Evolutionary conservation across 768 basidiomycete species (phyloP).

Genomic region (Lactarius pseudohatsudake): DNA sequence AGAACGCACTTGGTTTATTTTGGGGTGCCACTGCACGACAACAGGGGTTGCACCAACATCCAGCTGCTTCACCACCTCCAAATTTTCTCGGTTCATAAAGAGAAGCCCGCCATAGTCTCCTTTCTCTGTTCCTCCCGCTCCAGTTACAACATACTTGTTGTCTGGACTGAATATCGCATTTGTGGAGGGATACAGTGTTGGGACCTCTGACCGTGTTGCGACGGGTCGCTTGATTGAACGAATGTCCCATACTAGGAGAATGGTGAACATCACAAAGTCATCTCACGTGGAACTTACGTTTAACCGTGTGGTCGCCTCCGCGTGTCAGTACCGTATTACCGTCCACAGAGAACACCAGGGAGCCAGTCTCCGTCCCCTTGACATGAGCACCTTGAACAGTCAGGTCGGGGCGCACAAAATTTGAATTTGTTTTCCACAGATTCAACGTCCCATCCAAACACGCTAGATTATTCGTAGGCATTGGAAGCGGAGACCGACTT

Average conservation of each 20-base stretch:
- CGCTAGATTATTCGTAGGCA: slow-evolving; percentile 44
- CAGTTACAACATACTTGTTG: slow-evolving; percentile 85
- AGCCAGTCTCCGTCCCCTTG: slow-evolving; percentile 85
- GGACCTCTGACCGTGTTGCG: slow-evolving; percentile 57
- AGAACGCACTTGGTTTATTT: slow-evolving; percentile 87
- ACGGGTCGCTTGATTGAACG: slow-evolving; percentile 90
- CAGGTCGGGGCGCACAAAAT: slow-evolving; percentile 90
- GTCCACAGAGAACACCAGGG: slow-evolving; percentile 86
- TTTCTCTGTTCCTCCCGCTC: slow-evolving; percentile 65
- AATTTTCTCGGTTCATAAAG: slow-evolving; percentile 66
- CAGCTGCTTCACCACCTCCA: slow-evolving; percentile 67
- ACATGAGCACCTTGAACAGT: slow-evolving; percentile 83
- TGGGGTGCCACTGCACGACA: slow-evolving; percentile 91
- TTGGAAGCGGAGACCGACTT: not conserved
- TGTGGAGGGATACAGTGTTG: slow-evolving; percentile 86
- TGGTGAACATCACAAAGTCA: slow-evolving; percentile 1
- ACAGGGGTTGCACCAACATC: slow-evolving; percentile 80
- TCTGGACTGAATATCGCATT: slow-evolving; percentile 96
- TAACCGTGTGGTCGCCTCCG: slow-evolving; percentile 94
- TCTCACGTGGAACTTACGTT: slow-evolving; percentile 57
- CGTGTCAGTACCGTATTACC: slow-evolving; percentile 81
- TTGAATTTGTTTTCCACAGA: slow-evolving; percentile 89
- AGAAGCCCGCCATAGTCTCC: slow-evolving; percentile 69
- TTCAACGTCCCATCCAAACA: slow-evolving; percentile 92
- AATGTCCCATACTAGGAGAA: slow-evolving; percentile 83